These are phyloP conservation scores for Pseudogymnoascus sp. DNA, from an alignment of 2,329 filamentous ascomycete species.

Conservation along the genomic window DNA sequence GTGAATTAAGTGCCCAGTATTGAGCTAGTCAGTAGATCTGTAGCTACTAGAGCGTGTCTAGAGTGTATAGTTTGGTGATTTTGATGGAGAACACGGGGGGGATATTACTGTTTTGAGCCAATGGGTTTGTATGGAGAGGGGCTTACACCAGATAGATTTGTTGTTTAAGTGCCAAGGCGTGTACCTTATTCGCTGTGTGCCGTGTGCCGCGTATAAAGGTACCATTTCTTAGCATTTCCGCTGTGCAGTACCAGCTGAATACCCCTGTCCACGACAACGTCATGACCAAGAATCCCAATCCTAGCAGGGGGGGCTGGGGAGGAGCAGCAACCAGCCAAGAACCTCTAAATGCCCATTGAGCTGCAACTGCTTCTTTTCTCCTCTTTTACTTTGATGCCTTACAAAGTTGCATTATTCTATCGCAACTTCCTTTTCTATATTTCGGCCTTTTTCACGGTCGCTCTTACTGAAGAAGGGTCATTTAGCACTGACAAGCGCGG, in stretches of 20 bases:
- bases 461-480: not conserved
- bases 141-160: not conserved
- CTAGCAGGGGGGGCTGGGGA: not conserved
- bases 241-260: not conserved
- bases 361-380: not conserved
- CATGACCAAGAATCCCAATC: not conserved
- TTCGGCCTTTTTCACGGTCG: not conserved
- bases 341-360: not conserved
- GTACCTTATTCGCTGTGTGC: conserved; percentile 5
- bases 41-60: not conserved
- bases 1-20: not conserved
- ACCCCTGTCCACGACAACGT: not conserved
- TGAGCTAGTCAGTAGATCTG: not conserved
- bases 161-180: conserved; percentile 3
- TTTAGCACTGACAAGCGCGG: not conserved
- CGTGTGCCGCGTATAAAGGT: not conserved
- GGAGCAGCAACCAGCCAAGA: not conserved
- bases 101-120: not conserved
- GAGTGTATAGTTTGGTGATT: not conserved
- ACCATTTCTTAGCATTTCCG: not conserved
- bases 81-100: not conserved
- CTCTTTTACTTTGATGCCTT: not conserved
- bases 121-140: not conserved
- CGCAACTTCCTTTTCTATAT: not conserved
- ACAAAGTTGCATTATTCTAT: not conserved